Evolutionary conservation across 352 stramenopile species (phyloP).

Genomic region (Globisporangium emineosum): DNA sequence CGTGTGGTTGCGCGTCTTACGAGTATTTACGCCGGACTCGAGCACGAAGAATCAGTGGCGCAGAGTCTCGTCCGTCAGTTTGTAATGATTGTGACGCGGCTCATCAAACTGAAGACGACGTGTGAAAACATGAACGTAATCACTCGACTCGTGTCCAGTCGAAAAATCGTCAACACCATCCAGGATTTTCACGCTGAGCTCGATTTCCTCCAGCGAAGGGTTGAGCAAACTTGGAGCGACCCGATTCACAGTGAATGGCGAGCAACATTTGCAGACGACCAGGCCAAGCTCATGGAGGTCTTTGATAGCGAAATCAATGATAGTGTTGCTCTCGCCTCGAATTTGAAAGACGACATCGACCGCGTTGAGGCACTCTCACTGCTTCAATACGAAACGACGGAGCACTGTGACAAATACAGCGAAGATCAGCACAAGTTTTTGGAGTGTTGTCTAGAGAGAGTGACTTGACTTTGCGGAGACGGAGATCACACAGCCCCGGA

Average conservation of each 20-base stretch:
- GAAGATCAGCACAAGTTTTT: neutral
- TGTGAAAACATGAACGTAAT: neutral
- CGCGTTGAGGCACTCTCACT: constrained; percentile 1
- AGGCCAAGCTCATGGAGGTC: neutral
- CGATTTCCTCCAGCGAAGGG: constrained; percentile 1
- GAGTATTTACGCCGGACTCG: neutral
- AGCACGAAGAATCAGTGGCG: neutral
- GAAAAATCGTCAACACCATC: neutral
- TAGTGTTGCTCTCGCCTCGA: neutral
- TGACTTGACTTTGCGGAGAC: neutral
- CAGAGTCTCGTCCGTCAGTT: neutral
- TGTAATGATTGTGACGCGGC: constrained; percentile 1
- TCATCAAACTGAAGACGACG: no score
- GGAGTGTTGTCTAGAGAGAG: neutral
- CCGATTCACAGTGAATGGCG: no score
- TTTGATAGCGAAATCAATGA: neutral
- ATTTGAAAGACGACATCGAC: neutral
- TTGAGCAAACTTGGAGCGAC: neutral
- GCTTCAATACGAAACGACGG: constrained; percentile 4
- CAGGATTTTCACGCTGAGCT: constrained; percentile 11
- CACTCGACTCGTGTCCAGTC: constrained; percentile 1
- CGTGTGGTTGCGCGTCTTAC: neutral
- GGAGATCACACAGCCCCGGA: neutral
- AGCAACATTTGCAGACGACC: neutral
- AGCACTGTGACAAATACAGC: constrained; percentile 10